Percentiles rank a stretch among this genome's conserved stretches.
Conservation (phyloP, 495 filamentous ascomycete genomes). For the Thermochaetoides thermophila region DNA sequence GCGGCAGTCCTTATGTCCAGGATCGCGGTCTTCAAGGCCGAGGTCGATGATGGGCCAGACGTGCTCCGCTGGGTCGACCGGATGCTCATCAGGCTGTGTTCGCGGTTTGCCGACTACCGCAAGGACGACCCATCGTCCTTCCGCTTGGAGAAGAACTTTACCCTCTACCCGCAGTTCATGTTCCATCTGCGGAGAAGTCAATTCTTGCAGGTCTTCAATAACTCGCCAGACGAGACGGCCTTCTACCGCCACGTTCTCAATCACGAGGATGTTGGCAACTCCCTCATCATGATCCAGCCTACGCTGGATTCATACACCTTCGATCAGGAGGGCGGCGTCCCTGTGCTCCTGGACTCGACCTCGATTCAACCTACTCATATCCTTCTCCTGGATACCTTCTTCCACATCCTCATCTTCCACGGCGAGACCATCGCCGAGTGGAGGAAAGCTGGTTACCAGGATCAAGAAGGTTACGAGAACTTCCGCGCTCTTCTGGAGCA, state of each 20-base stretch:
- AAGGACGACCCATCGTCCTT: conserved; percentile 98
- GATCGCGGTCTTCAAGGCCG: conserved; percentile 97
- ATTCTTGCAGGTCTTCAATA: conserved; percentile 99
- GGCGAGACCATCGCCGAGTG: conserved; percentile 97
- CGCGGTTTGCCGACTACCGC: conserved; percentile 92
- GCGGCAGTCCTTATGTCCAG: conserved; percentile 96
- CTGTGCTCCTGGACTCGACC: conserved; percentile 87
- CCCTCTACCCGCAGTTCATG: conserved; percentile 99
- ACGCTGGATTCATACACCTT: conserved; percentile 96
- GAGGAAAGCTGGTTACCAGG: conserved; percentile 96
- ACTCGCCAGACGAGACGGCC: conserved; percentile 95
- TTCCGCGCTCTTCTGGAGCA: conserved; percentile 77
- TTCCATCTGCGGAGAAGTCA: conserved; percentile 95
- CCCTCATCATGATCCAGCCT: conserved; percentile 96
- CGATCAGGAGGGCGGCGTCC: conserved; percentile 78
- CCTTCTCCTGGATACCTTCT: conserved; percentile 93
- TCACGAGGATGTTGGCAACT: conserved; percentile 94
- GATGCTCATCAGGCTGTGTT: conserved; percentile 95
- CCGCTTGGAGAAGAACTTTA: conserved; percentile 97
- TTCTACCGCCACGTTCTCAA: conserved; percentile 96
- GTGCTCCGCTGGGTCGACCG: conserved; percentile 96
- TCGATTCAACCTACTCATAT: conserved; percentile 92
- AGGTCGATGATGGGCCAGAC: conserved; percentile 98
- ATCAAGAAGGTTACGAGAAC: conserved; percentile 97
- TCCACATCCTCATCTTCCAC: conserved; percentile 99